Base-by-base conservation (phyloP, 345 rosid species). In the Cardamine occulta region DNA sequence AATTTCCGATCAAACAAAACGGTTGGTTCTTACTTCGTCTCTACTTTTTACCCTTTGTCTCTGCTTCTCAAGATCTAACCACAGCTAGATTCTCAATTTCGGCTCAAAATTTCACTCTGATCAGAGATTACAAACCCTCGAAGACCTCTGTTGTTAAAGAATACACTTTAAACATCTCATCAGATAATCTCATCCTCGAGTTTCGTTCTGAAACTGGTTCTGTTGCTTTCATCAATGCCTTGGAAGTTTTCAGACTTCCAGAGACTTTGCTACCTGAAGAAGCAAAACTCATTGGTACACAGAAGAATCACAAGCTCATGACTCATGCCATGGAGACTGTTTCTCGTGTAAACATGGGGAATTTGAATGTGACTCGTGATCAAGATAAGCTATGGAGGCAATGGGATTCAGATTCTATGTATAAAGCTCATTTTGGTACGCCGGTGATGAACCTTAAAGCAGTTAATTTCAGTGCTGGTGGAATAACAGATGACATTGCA, bases 341-440 rank as follows among this genome's bases (percentile, higher is more conserved):
- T 62, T 78, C 81, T 14, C 80, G 98, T 75, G 89, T 93, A n/a
- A 89, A 93, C 73, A 93, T 93, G 98, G 97, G 98, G 17, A 88
- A 90, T 42, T 0, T 67, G 5, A 69, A 70, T 1, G 97, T 93
- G 54, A 14, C 18, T 62, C 87, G 85, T 2, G 82, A 58, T 44
- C 75, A 84, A 14, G 98, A 94, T 68, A 58, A 82, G 28, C 73
- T 89, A 62, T 89, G 97, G 95, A 80, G 98, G 21, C 79, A 45
- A 63, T 94, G 98, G 98, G 88, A 71, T 55, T 68, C 91, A 3
- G 98, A 91, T 84, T 78, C 63, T 56, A 11, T 31, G 4, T 94
- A 54, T 78, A 74, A 80, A 67, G 51, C 48, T 32, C 70, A 60
- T 0, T 77, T 72, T 13, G 91, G 74, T 13, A 15, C 18, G 0